phyloP scores from a whole-genome alignment of 2,329 filamentous ascomycete species.

The Neophaeococcomyces mojaviensis region DNA sequence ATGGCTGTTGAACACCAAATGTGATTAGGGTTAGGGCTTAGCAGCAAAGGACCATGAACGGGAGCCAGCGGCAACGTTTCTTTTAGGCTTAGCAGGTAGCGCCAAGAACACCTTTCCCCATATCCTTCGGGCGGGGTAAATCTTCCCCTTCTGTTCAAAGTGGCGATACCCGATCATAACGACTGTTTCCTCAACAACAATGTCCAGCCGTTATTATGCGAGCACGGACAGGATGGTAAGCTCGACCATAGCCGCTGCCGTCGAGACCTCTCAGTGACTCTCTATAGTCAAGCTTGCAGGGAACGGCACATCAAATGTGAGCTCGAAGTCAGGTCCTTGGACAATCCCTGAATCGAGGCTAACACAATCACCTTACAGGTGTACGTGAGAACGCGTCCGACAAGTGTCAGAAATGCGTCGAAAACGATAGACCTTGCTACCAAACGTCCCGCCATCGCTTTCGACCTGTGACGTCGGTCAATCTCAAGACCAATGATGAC shows the following conservation, averaged over 20 bases:
- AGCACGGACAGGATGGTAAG: constrained; percentile 7
- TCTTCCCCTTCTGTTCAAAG: constrained; percentile 2
- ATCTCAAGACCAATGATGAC: constrained; percentile 7
- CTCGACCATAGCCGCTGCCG: background rate
- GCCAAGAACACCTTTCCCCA: too few species aligned
- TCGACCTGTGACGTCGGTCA: constrained; percentile 3
- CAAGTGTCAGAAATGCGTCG: constrained; percentile 5
- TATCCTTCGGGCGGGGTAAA: constrained; percentile 9
- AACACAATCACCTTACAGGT: background rate
- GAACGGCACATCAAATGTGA: constrained; percentile 9
- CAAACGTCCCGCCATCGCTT: constrained; percentile 6
- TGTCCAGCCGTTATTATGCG: constrained; percentile 1
- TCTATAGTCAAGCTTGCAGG: constrained; percentile 5
- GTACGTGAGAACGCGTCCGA: constrained; percentile 4
- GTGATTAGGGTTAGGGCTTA: too few species aligned
- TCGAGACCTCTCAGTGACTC: background rate
- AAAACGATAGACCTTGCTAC: constrained; percentile 6
- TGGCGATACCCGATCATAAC: background rate
- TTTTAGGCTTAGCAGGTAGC: too few species aligned
- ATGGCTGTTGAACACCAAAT: too few species aligned
- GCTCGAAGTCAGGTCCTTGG: background rate
- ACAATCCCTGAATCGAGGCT: background rate
- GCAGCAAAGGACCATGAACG: too few species aligned
- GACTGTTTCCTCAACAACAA: background rate
- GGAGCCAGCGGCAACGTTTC: too few species aligned